Evolutionary conservation across 176 grass and related monocot genomes (phyloP).

Genomic region (Eragrostis nindensis): DNA sequence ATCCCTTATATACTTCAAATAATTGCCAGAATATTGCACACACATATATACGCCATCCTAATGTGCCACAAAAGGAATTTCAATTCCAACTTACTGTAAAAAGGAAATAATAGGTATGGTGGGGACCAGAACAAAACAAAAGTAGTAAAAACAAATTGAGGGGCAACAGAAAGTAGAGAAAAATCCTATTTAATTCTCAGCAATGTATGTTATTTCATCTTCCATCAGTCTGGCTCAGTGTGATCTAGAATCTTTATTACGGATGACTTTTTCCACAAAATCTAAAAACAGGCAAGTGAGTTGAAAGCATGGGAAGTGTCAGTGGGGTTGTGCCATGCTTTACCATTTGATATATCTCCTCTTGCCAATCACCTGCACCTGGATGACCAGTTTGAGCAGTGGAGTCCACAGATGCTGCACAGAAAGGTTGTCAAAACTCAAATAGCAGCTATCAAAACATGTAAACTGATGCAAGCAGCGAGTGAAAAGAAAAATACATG

Average conservation of each 20-base stretch:
- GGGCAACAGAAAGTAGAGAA: slow-evolving; percentile 15
- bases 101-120: slow-evolving; percentile 14
- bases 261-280: background rate
- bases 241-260: background rate
- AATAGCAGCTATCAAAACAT: slow-evolving; percentile 26
- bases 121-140: slow-evolving; percentile 18
- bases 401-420: slow-evolving; percentile 71
- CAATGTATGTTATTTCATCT: slow-evolving; percentile 11
- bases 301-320: background rate
- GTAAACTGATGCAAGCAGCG: background rate
- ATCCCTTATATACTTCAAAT: slow-evolving; percentile 22
- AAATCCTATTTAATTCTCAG: slow-evolving; percentile 2
- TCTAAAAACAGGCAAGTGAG: background rate
- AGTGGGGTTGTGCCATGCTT: slow-evolving; percentile 16
- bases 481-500: background rate
- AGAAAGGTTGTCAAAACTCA: slow-evolving; percentile 35
- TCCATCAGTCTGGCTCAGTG: slow-evolving; percentile 22
- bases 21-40: slow-evolving; percentile 8
- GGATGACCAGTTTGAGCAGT: slow-evolving; percentile 71
- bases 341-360: slow-evolving; percentile 88
- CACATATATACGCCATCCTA: background rate
- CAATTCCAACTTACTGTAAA: background rate
- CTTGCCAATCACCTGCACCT: slow-evolving; percentile 60
- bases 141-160: slow-evolving; percentile 30
- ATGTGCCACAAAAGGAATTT: background rate